Percentiles rank a stretch among this genome's conserved stretches.
Evolutionary conservation across 345 rosid species (phyloP).

Genomic region (Brassica incana): DNA sequence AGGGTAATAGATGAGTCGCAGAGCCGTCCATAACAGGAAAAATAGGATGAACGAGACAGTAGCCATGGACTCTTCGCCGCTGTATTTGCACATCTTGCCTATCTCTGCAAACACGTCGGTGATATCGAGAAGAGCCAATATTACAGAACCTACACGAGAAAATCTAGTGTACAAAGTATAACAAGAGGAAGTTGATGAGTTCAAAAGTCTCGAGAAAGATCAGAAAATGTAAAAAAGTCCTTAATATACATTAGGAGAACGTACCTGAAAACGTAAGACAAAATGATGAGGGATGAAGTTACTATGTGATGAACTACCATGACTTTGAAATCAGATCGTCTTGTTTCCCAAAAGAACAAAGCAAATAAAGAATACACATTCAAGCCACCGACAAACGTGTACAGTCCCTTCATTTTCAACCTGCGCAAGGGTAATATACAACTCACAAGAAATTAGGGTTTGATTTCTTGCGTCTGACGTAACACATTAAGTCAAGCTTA

Average conservation of each 20-base stretch:
- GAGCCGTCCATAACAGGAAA: conserved; percentile 50
- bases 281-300: conserved; percentile 47
- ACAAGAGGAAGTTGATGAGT: not conserved
- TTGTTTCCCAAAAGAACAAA: conserved; percentile 81
- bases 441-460: not conserved
- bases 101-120: conserved; percentile 68
- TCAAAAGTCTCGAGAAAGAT: not conserved
- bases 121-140: conserved; percentile 70
- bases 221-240: not conserved
- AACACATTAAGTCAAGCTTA: not conserved
- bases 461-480: not conserved
- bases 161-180: conserved; percentile 46
- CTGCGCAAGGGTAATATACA: conserved; percentile 30
- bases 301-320: conserved; percentile 74
- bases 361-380: conserved; percentile 68
- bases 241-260: conserved; percentile 33
- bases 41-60: conserved; percentile 49
- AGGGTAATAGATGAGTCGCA: conserved; percentile 59
- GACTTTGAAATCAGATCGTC: conserved; percentile 63
- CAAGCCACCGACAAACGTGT: conserved; percentile 69
- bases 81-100: conserved; percentile 78
- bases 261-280: conserved; percentile 74
- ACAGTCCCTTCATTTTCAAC: conserved; percentile 67
- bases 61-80: conserved; percentile 55
- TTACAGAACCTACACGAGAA: conserved; percentile 63